Conservation (phyloP, 768 basidiomycete genomes). For the Mycena olivaceomarginata region DNA sequence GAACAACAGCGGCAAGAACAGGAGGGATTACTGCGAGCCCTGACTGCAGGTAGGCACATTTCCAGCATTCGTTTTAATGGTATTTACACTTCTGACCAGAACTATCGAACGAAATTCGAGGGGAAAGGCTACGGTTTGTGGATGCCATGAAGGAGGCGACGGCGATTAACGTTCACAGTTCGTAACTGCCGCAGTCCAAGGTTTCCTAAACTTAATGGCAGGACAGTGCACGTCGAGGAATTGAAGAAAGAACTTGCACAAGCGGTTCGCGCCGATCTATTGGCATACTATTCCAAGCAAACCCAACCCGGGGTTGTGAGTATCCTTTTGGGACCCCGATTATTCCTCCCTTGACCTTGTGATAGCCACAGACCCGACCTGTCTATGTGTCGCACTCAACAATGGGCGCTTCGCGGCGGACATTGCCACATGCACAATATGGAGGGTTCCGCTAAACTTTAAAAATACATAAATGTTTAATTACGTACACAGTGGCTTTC, state of each 20-base stretch:
- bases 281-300: slow-evolving; percentile 83
- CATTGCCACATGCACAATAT: slow-evolving; percentile 22
- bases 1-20: slow-evolving; percentile 85
- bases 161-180: slow-evolving; percentile 89
- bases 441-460: slow-evolving; percentile 15
- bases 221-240: slow-evolving; percentile 87
- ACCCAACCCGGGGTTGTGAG: slow-evolving; percentile 52
- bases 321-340: background rate
- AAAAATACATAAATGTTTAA: slow-evolving; percentile 15
- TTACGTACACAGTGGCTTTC: slow-evolving; percentile 13
- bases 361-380: slow-evolving; percentile 8
- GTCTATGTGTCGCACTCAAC: slow-evolving; percentile 9
- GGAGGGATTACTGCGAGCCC: slow-evolving; percentile 77
- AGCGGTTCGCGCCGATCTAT: slow-evolving; percentile 85
- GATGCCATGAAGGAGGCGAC: slow-evolving; percentile 98
- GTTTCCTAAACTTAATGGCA: slow-evolving; percentile 33
- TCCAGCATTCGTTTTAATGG: background rate
- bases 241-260: slow-evolving; percentile 88
- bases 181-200: slow-evolving; percentile 38
- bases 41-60: slow-evolving; percentile 73
- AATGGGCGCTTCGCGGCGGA: slow-evolving; percentile 7
- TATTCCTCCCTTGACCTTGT: background rate
- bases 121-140: slow-evolving; percentile 90
- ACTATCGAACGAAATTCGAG: slow-evolving; percentile 88
- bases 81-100: slow-evolving; percentile 62